A percentile compares a stretch with the other conserved stretches of the same genome.
Conservation (phyloP, 129 eudicot species). For the Flaveria ramosissima region DNA sequence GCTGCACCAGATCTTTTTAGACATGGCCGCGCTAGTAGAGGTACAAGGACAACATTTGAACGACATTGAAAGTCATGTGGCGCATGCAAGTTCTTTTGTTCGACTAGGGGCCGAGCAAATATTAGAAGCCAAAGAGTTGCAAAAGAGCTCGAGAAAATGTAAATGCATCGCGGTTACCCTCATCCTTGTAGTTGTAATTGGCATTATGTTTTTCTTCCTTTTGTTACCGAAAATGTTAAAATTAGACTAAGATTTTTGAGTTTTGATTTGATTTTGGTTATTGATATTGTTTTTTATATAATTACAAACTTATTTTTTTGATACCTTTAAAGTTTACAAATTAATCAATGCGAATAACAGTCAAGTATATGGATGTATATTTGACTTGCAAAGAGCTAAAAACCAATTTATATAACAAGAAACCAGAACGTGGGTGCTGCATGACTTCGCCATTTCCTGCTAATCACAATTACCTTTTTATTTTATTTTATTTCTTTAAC, state of each 20-base stretch:
- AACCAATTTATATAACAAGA: neutral
- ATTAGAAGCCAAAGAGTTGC: slow-evolving; percentile 55
- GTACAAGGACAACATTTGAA: slow-evolving; percentile 82
- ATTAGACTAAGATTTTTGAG: neutral
- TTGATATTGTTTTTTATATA: neutral
- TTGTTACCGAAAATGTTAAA: slow-evolving; percentile 26
- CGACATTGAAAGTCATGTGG: slow-evolving; percentile 71
- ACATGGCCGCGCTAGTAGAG: slow-evolving; percentile 82
- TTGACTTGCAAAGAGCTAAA: neutral
- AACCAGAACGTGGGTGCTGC: too few relatives aligned
- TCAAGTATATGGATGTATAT: neutral
- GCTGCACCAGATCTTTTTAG: slow-evolving; percentile 71
- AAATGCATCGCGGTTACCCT: slow-evolving; percentile 53
- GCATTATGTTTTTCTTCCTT: slow-evolving; percentile 39
- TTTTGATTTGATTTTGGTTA: neutral
- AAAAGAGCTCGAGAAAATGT: slow-evolving; percentile 73
- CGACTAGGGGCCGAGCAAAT: slow-evolving; percentile 66
- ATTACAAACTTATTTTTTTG: neutral
- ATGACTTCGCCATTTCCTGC: too few relatives aligned
- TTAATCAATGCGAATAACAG: neutral
- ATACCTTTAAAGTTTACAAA: neutral
- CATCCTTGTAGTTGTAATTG: slow-evolving; percentile 23
- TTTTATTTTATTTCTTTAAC: too few relatives aligned
- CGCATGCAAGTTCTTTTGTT: slow-evolving; percentile 75
- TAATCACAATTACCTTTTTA: too few relatives aligned